A percentile compares a stretch with the other conserved stretches of the same genome.
These are phyloP conservation scores for Eucalyptus caleyi DNA, from an alignment of 345 rosid genomes.

Conservation along the genomic window DNA sequence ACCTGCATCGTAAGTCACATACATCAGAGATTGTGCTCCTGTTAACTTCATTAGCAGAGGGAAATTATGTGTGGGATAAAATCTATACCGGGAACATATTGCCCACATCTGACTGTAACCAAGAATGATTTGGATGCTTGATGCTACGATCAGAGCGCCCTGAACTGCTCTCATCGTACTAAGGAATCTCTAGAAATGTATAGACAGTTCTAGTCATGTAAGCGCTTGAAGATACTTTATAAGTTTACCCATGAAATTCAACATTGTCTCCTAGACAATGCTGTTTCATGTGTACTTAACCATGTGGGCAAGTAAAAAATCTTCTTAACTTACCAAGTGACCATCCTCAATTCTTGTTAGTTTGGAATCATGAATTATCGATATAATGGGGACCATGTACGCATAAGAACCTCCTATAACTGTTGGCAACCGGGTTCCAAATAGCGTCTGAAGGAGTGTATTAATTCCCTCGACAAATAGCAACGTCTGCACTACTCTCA, in stretches of 20 bases:
- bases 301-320: not conserved
- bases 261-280: not conserved
- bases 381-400: constrained; percentile 90
- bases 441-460: constrained; percentile 83
- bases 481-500: constrained; percentile 87
- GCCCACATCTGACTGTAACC: constrained; percentile 98
- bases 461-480: constrained; percentile 89
- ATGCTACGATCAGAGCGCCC: constrained; percentile 93
- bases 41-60: not conserved
- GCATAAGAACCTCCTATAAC: constrained; percentile 98
- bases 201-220: not conserved
- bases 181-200: constrained; percentile 52
- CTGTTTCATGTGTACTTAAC: not conserved
- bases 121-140: constrained; percentile 86
- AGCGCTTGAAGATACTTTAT: not conserved
- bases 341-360: constrained; percentile 58
- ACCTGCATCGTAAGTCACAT: constrained; percentile 32
- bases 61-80: not conserved
- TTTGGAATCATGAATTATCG: constrained; percentile 81
- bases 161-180: constrained; percentile 97
- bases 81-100: constrained; percentile 74
- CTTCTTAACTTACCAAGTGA: constrained; percentile 50
- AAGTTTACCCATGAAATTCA: not conserved
- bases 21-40: not conserved
- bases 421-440: constrained; percentile 89